phyloP scores from a whole-genome alignment of 345 rosid genomes.

The Raphanus sativus region DNA sequence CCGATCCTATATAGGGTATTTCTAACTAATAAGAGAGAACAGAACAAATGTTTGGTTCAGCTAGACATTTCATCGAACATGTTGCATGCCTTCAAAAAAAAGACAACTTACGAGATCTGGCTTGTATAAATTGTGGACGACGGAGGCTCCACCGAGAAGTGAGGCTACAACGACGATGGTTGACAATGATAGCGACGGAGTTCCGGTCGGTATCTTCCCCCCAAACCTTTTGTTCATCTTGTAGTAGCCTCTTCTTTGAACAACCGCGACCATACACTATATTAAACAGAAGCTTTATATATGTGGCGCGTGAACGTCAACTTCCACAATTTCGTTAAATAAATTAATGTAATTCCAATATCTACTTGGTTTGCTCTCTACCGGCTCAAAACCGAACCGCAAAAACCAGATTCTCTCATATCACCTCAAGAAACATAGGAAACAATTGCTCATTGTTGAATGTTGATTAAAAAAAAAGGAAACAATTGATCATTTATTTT shows the following conservation, averaged over 20 bases:
- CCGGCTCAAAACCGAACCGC: background rate
- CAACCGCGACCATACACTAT: background rate
- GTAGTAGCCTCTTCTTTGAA: background rate
- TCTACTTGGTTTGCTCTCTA: background rate
- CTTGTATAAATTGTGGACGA: conserved; percentile 66
- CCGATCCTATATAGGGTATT: background rate
- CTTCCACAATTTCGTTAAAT: background rate
- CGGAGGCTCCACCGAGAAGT: conserved; percentile 71
- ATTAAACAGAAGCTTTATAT: background rate
- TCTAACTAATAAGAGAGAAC: background rate
- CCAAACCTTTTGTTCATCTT: conserved; percentile 55
- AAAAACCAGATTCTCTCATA: background rate
- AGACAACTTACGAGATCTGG: conserved; percentile 51
- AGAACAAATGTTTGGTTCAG: background rate
- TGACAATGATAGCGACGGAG: conserved; percentile 69
- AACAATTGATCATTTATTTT: background rate
- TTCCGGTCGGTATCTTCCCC: conserved; percentile 57
- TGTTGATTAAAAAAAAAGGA: too few species aligned
- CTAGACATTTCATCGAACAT: conserved; percentile 54
- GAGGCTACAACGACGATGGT: conserved; percentile 58
- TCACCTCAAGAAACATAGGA: background rate
- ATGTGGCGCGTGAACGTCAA: background rate
- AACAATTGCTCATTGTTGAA: background rate
- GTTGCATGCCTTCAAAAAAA: background rate
- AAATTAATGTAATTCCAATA: background rate